Conservation (phyloP, 1,284 basidiomycete genomes). For the Rhizoctonia solani region DNA sequence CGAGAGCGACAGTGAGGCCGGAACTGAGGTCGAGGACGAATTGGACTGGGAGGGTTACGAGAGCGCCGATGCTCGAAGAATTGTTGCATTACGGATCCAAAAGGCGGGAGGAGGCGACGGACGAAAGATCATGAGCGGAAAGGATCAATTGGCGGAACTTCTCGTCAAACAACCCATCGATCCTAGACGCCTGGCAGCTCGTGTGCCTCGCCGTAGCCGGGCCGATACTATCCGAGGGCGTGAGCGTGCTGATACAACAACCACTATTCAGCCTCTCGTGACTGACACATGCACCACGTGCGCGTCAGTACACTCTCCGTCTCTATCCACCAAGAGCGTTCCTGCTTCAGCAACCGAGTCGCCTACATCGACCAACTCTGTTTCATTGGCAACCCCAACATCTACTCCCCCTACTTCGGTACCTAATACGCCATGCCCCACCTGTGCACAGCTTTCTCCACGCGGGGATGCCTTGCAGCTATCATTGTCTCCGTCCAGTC, state of each 20-base stretch:
- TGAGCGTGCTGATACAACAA: conserved; percentile 4
- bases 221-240: neutral
- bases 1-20: conserved; percentile 30
- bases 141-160: neutral
- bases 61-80: conserved; percentile 26
- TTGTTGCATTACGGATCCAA: conserved; percentile 14
- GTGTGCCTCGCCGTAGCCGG: neutral
- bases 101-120: conserved; percentile 20
- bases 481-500: neutral
- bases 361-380: conserved; percentile 6
- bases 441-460: conserved; percentile 24
- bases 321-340: neutral
- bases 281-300: conserved; percentile 17
- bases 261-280: neutral
- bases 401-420: conserved; percentile 25
- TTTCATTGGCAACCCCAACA: conserved; percentile 9
- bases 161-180: conserved; percentile 18
- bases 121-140: conserved; percentile 24
- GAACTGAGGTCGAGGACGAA: conserved; percentile 31
- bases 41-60: conserved; percentile 31
- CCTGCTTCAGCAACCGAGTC: neutral
- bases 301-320: neutral
- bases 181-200: conserved; percentile 2
- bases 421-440: conserved; percentile 24
- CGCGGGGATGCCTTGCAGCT: conserved; percentile 16